Evolutionary conservation across 208 protist genomes (phyloP).

Genomic region (Leishmania major): DNA sequence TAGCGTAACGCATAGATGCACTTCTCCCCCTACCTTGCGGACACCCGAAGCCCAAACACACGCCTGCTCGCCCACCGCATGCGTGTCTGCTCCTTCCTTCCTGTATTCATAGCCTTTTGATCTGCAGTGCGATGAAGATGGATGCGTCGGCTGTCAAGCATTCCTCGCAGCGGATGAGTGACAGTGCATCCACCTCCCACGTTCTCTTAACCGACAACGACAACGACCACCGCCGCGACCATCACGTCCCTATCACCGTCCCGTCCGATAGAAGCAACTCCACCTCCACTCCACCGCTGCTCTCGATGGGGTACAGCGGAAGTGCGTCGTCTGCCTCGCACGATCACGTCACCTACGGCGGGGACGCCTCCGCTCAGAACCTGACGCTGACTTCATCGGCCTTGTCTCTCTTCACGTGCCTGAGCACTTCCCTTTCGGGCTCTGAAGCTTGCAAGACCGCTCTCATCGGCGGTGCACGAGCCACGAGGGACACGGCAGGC

Average conservation of each 20-base stretch:
- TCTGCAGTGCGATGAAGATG: background rate
- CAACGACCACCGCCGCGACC: background rate
- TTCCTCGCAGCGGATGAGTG: background rate
- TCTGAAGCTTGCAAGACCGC: background rate
- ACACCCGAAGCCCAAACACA: background rate
- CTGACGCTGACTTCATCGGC: background rate
- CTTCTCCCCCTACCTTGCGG: background rate
- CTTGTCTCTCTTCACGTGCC: conserved; percentile 7
- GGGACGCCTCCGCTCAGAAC: background rate
- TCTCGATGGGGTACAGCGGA: conserved; percentile 17
- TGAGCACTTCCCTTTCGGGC: background rate
- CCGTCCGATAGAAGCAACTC: background rate
- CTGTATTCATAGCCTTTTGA: background rate
- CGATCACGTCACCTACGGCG: background rate
- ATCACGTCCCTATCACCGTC: background rate
- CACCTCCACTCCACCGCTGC: conserved; percentile 1
- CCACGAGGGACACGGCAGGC: background rate
- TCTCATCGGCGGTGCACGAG: background rate
- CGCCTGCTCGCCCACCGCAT: background rate
- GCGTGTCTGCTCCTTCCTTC: no score
- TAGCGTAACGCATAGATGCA: background rate
- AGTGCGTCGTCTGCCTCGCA: background rate
- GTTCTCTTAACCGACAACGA: background rate
- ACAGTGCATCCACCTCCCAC: background rate
- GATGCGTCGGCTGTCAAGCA: background rate